These are phyloP conservation scores for Jatropha curcas DNA, from an alignment of 345 rosid genomes.

Conservation along the genomic window DNA sequence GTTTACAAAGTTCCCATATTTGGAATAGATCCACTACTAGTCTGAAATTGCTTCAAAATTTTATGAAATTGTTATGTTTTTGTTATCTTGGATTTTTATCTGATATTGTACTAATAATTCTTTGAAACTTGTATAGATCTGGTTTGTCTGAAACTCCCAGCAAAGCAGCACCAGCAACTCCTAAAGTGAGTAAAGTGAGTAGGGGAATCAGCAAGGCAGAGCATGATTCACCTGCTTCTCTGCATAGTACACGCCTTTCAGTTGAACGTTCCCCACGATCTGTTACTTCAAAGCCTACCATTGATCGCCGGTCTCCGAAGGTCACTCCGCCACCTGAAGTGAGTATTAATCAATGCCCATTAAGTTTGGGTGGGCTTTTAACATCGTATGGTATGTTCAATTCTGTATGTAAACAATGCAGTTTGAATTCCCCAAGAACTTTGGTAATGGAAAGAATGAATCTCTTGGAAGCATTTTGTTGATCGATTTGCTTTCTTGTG, in stretches of 20 bases:
- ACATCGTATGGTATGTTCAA: neutral
- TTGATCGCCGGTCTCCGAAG: slow-evolving; percentile 70
- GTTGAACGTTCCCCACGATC: slow-evolving; percentile 72
- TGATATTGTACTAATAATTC: slow-evolving; percentile 3
- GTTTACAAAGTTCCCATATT: slow-evolving; percentile 7
- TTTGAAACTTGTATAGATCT: slow-evolving; percentile 54
- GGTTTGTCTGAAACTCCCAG: slow-evolving; percentile 66
- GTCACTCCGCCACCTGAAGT: slow-evolving; percentile 70
- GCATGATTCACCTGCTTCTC: slow-evolving; percentile 55
- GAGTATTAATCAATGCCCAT: slow-evolving; percentile 24
- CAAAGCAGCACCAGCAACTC: slow-evolving; percentile 68
- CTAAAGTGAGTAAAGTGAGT: slow-evolving; percentile 57
- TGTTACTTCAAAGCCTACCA: slow-evolving; percentile 55
- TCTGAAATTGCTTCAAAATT: neutral
- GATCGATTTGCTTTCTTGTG: neutral
- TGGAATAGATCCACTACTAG: slow-evolving; percentile 25
- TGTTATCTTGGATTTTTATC: slow-evolving; percentile 11
- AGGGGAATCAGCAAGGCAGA: slow-evolving; percentile 62
- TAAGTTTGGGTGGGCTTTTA: neutral
- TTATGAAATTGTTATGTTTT: slow-evolving; percentile 6
- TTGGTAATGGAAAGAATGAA: neutral
- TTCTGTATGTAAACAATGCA: neutral
- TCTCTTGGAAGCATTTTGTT: neutral
- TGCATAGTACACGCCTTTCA: slow-evolving; percentile 61
- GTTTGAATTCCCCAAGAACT: neutral